Evolutionary conservation across 1,284 basidiomycete genomes (phyloP), one percentile per base, ranked within the genome.

Genomic region (Ganoderma meredithae): DNA sequence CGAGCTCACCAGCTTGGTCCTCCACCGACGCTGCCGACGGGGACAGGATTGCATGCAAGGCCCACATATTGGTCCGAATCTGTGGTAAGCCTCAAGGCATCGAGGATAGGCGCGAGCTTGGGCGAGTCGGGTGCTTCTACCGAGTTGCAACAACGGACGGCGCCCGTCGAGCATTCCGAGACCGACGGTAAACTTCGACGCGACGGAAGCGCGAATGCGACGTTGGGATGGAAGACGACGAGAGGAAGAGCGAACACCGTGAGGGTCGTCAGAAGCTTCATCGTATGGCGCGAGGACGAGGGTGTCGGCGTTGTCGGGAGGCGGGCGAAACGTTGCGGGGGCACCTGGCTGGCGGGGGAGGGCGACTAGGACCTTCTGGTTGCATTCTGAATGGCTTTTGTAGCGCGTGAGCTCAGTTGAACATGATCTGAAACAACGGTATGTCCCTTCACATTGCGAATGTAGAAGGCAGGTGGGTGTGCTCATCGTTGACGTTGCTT

Each of bases 41-140:
- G 67, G 60, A 79, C 69, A 15, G 77, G 76, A 25, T 71, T 69
- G 72, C 78, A 79, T 13, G 70, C 67, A 10, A 78, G 52, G 39
- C 77, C 78, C 59, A 79, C 71, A 47, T 70, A 65, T 25, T 68
- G 69, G n/a, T 66, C 67, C 17, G 69, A 47, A 59, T 74, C 66
- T 5, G 64, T 27, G 39, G 74, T 59, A n/a, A 74, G 69, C 27
- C 71, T 72, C 27, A 79, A 65, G 1, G 72, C 62, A 1, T 63
- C 65, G 15, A 79, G 65, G 39, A 77, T 39, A 56, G 36, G 33
- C 17, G 49, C 10, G 19, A 69, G 56, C 33, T 49, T 25, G 19
- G 62, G 40, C 2, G 69, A 66, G 40, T 41, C 40, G 7, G 75
- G 67, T 13, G 63, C 56, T 63, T 74, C 71, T 27, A 72, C 63